Percentiles rank a stretch among this genome's conserved stretches.
Evolutionary conservation across 2,329 filamentous ascomycete species (phyloP).

Genomic region (Arthrinium puccinioides): DNA sequence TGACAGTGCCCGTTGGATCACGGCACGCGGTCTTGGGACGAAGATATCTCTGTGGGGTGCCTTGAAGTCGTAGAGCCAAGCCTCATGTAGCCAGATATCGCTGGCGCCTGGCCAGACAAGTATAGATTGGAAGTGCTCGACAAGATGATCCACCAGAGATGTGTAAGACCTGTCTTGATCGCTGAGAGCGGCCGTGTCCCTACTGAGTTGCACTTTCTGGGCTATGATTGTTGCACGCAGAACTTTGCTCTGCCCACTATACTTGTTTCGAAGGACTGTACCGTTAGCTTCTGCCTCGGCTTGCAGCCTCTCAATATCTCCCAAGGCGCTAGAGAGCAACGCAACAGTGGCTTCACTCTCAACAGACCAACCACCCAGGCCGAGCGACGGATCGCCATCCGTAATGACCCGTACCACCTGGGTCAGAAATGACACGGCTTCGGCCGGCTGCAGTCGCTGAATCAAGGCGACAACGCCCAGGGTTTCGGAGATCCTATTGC

Average conservation of each 20-base stretch:
- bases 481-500: slow-evolving; percentile 45
- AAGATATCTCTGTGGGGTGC: slow-evolving; percentile 68
- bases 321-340: slow-evolving; percentile 32
- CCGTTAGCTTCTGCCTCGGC: slow-evolving; percentile 34
- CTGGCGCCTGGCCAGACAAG: slow-evolving; percentile 30
- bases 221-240: slow-evolving; percentile 72
- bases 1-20: slow-evolving; percentile 64
- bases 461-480: slow-evolving; percentile 49
- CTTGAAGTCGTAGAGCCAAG: slow-evolving; percentile 68
- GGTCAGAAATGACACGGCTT: slow-evolving; percentile 33
- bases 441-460: slow-evolving; percentile 51
- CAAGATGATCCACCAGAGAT: slow-evolving; percentile 50
- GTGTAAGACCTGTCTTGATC: slow-evolving; percentile 67
- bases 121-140: slow-evolving; percentile 35
- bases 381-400: slow-evolving; percentile 29
- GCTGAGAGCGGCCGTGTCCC: slow-evolving; percentile 63
- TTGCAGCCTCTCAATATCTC: slow-evolving; percentile 39
- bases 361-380: slow-evolving; percentile 23
- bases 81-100: slow-evolving; percentile 57
- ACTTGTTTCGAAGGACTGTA: slow-evolving; percentile 61
- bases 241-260: slow-evolving; percentile 63
- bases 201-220: slow-evolving; percentile 74
- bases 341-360: slow-evolving; percentile 23
- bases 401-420: slow-evolving; percentile 30
- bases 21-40: slow-evolving; percentile 62